Base-by-base conservation (phyloP, 2,329 filamentous ascomycete species). In the Trichoderma gracile region DNA sequence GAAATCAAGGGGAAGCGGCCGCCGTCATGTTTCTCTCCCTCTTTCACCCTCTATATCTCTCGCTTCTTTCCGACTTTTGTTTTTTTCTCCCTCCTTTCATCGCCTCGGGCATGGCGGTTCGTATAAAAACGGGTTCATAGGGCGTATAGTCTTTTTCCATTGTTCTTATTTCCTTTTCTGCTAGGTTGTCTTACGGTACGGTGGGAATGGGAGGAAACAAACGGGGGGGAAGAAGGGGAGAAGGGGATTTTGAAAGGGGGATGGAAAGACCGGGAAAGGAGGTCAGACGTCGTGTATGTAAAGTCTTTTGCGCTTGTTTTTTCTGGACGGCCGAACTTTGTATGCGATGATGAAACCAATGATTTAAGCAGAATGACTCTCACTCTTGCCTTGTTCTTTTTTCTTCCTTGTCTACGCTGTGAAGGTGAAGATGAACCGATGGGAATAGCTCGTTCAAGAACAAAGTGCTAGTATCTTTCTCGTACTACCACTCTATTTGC, bases 341-440 rank as follows among this genome's bases (percentile, higher is more conserved):
- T 56, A 65, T 63, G 58, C 30, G 52, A 63, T 65, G 63, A 65
- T 65, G 64, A 65, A 54, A 65, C 33, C 30, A 63, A 65, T 53
- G 64, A 65, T 63, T 63, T n/a, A 50, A 50, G 43, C 46, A 46
- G 45, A 23, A 21, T 45, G 25, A 60, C 3, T 7, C 9, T 17
- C 10, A 14, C 38, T 40, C 7, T 17, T 47, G 5, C 25, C 30
- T 38, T 7, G 8, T 33, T 40, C 8, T 23, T n/a, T n/a, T 30
- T 30, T 30, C 7, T 5, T 8, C 8, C 8, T 30, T 9, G 6
- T 30, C 8, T 30, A 14, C 33, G 10, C 33, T 21, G 38, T 56
- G 52, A 42, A 3, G 1, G 1, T 25, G 38, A 15, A 7, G 17
- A 14, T 55, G 15, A 42, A 25, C 5, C 19, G 9, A 25, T 50